phyloP scores from a whole-genome alignment of 177 flowering plant genomes.

The Tripterygium wilfordii region DNA sequence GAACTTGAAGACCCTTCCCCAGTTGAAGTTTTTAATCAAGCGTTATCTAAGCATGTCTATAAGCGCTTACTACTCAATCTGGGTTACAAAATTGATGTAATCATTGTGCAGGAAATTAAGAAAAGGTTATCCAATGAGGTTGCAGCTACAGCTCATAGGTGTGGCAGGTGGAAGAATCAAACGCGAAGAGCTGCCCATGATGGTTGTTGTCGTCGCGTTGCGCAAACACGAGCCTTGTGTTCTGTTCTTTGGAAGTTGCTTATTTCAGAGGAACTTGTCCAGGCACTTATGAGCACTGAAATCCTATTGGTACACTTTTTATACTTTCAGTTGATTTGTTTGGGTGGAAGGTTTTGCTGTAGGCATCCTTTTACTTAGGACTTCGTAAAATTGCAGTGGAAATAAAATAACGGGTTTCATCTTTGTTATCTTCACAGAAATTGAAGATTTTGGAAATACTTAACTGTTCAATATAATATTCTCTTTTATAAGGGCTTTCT shows the following conservation, averaged over 20 bases:
- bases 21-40: no score
- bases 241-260: conserved; percentile 84
- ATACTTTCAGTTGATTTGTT: not conserved
- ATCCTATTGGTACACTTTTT: conserved; percentile 57
- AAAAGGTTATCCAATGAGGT: conserved; percentile 80
- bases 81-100: conserved; percentile 6
- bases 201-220: conserved; percentile 97
- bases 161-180: conserved; percentile 97
- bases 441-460: no score
- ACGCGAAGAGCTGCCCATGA: conserved; percentile 92
- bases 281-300: conserved; percentile 58
- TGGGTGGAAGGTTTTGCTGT: no score
- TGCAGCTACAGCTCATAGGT: conserved; percentile 74
- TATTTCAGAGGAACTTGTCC: conserved; percentile 66
- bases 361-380: no score
- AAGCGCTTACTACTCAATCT: not conserved
- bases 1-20: no score
- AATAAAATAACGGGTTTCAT: not conserved
- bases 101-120: conserved; percentile 67
- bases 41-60: no score
- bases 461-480: no score
- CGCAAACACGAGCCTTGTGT: conserved; percentile 69
- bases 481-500: no score
- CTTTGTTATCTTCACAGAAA: not conserved
- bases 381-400: no score